Base-by-base conservation (phyloP, 345 rosid species). In the Rhodamnia rubescens region DNA sequence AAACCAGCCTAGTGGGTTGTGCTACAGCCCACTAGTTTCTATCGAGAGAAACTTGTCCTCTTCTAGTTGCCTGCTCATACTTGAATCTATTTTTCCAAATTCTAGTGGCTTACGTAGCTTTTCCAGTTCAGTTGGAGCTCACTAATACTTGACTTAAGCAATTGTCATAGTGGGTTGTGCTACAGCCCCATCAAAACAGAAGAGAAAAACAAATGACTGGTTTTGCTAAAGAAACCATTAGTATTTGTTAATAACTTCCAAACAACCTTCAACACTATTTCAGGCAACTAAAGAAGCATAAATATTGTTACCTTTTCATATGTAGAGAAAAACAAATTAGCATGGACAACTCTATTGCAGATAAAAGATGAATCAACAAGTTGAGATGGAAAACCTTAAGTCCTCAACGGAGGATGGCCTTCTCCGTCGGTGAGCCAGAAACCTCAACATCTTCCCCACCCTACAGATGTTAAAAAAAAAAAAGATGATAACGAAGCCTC, bases 351-450 rank as follows among this genome's bases (percentile, higher is more conserved):
- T 42, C 44, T 42, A 42, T 6, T 42, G 44, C 44, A 42, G 44
- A 42, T 6, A 42, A 42, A 42, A 42, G 44, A 4, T 42, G 44
- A 42, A 42, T 42, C 44, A 42, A 42, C 44, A 42, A 61, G 22
- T 61, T 61, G 53, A 27, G 20, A 88, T 89, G 87, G 1, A 74
- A 2, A n/a, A 88, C 87, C 74, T 61, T 21, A 26, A 82, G 49
- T 83, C 88, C 95, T 92, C 94, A 91, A 20, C 88, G 32, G 32
- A 92, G 90, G 82, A 92, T 88, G 44, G 94, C 93, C 85, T 91
- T 91, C 85, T 91, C 93, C 4, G 92, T 93, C 36, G 93, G 95
- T 53, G 92, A 87, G 8, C 91, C 92, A 24, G 89, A 85, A 56
- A 93, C 85, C 85, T 89, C 92, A 36, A 88, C 84, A 53, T 49